A percentile compares a stretch with the other conserved stretches of the same genome.
These are phyloP conservation scores for Lactifluus hygrophoroides DNA, from an alignment of 768 basidiomycete species.

Conservation along the genomic window DNA sequence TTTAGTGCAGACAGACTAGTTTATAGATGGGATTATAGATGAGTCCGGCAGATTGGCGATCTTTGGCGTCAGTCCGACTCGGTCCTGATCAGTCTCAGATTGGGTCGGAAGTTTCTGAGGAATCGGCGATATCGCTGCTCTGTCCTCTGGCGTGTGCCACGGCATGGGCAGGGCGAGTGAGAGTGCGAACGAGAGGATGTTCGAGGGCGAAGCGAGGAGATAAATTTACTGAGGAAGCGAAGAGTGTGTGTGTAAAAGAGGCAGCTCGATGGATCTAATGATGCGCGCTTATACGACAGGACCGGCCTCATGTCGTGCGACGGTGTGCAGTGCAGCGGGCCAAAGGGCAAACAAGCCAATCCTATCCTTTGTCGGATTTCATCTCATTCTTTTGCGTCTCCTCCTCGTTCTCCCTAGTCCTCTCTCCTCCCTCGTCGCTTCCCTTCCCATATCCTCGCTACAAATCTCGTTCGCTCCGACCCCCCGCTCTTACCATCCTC, in stretches of 20 bases:
- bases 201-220: neutral
- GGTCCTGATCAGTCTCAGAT: neutral
- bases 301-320: conserved; percentile 20
- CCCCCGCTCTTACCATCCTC: conserved; percentile 4
- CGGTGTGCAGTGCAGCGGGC: conserved; percentile 19
- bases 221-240: neutral
- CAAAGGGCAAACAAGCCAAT: conserved; percentile 21
- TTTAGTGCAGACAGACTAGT: too few relatives aligned
- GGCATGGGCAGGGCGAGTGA: too few relatives aligned
- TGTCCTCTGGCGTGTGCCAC: too few relatives aligned
- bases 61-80: neutral
- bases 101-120: conserved; percentile 6
- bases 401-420: neutral
- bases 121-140: neutral
- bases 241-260: neutral
- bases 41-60: conserved; percentile 14
- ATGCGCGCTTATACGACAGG: conserved; percentile 14
- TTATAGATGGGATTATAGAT: conserved; percentile 5
- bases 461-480: neutral
- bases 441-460: neutral
- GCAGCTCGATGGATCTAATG: neutral
- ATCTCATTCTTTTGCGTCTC: conserved; percentile 7
- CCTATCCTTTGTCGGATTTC: conserved; percentile 19
- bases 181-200: neutral
- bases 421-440: neutral